Conservation (phyloP, 1,284 basidiomycete genomes). For the Trichosporon faecale region DNA sequence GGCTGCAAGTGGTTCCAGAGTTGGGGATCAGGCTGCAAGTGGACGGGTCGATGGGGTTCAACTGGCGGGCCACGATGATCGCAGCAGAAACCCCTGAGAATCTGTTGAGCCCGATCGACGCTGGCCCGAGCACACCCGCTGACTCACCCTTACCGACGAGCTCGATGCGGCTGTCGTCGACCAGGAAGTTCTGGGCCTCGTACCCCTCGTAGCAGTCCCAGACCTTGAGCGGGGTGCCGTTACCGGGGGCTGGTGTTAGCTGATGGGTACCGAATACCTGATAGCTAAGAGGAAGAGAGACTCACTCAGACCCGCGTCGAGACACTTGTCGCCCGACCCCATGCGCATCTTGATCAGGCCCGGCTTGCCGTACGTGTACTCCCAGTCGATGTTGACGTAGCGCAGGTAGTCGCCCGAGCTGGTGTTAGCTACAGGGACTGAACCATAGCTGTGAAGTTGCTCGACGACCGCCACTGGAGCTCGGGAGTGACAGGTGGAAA, state of each 20-base stretch:
- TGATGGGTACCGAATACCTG: background rate
- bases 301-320: conserved; percentile 5
- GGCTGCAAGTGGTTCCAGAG: too few species aligned
- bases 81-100: background rate
- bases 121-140: background rate
- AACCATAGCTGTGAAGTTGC: background rate
- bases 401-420: conserved; percentile 11
- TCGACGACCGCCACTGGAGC: too few species aligned
- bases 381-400: conserved; percentile 9
- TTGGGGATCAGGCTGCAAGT: too few species aligned
- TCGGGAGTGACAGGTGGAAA: too few species aligned
- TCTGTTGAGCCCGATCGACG: background rate
- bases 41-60: too few species aligned
- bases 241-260: conserved; percentile 10
- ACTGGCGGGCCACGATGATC: too few species aligned
- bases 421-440: background rate
- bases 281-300: background rate
- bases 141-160: conserved; percentile 4
- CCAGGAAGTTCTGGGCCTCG: background rate
- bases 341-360: background rate
- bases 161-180: conserved; percentile 4
- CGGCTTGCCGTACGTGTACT: background rate
- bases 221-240: conserved; percentile 29
- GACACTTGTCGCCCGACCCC: background rate
- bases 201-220: conserved; percentile 21